Evolutionary conservation across 2,329 filamentous ascomycete genomes (phyloP).

Genomic region (Stylonectria norvegica): DNA sequence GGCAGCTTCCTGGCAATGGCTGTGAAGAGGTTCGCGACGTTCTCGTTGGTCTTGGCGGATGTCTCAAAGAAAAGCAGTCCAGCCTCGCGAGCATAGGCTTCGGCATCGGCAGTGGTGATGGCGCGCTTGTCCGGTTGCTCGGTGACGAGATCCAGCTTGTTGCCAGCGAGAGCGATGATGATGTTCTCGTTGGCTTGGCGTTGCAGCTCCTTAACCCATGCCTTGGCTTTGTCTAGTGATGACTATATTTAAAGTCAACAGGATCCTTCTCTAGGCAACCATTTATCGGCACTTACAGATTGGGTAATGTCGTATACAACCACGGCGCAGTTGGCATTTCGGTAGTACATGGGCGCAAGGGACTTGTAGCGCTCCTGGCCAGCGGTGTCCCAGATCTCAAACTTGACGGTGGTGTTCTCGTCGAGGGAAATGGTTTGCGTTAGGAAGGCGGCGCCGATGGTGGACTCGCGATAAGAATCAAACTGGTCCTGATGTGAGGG

Average conservation of each 20-base stretch:
- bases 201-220: conserved; percentile 98
- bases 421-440: conserved; percentile 98
- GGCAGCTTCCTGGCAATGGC: conserved; percentile 97
- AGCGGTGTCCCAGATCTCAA: conserved; percentile 99
- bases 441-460: conserved; percentile 96
- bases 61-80: conserved; percentile 98
- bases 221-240: conserved; percentile 97
- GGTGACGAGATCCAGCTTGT: conserved; percentile 94
- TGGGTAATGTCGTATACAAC: conserved; percentile 99
- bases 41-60: conserved; percentile 94
- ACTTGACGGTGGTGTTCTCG: conserved; percentile 98
- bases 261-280: too few species aligned
- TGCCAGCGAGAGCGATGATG: conserved; percentile 95
- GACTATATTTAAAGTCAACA: conserved; percentile 51
- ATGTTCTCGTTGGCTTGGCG: conserved; percentile 99
- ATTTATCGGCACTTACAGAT: conserved; percentile 64
- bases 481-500: conserved; percentile 80
- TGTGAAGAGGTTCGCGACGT: conserved; percentile 92
- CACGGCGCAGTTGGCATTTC: conserved; percentile 98
- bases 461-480: conserved; percentile 93
- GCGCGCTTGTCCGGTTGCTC: conserved; percentile 95
- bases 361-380: conserved; percentile 99
- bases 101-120: conserved; percentile 82
- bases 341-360: conserved; percentile 98
- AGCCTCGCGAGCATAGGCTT: conserved; percentile 91